Conservation (phyloP, 2,329 filamentous ascomycete genomes). For the Seiridium cupressi region DNA sequence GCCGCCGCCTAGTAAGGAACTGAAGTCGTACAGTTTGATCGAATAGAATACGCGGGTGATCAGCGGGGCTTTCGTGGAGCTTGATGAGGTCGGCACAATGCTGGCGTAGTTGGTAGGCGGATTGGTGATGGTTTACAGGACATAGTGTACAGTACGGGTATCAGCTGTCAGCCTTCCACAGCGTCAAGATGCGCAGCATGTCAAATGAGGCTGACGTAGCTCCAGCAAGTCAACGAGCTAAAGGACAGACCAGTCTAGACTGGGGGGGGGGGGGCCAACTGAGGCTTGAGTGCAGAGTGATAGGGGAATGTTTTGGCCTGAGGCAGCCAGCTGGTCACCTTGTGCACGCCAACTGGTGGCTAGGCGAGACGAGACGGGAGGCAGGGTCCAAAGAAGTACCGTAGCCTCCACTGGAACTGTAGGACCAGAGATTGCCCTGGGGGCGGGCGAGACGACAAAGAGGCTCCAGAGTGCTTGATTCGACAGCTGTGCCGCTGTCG, state of each 20-base stretch:
- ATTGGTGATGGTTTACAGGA: slow-evolving; percentile 11
- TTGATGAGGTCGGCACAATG: neutral
- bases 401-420: neutral
- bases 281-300: neutral
- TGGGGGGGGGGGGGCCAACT: neutral
- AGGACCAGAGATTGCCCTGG: no score
- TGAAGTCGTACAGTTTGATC: slow-evolving; percentile 22
- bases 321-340: neutral
- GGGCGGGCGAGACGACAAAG: no score
- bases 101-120: neutral
- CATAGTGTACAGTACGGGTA: slow-evolving; percentile 10
- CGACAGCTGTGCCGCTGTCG: neutral
- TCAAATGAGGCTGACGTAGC: slow-evolving; percentile 11
- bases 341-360: no score
- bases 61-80: neutral
- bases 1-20: slow-evolving; percentile 49
- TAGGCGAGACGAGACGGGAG: no score
- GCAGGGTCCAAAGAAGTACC: no score
- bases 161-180: slow-evolving; percentile 2
- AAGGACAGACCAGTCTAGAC: neutral
- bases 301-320: neutral
- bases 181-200: neutral
- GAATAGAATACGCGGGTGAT: slow-evolving; percentile 7
- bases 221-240: neutral
- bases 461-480: neutral